Evolutionary conservation across 352 stramenopile species (phyloP), one percentile per base, ranked within the genome.

Genomic region (Phytopythium delawarense): DNA sequence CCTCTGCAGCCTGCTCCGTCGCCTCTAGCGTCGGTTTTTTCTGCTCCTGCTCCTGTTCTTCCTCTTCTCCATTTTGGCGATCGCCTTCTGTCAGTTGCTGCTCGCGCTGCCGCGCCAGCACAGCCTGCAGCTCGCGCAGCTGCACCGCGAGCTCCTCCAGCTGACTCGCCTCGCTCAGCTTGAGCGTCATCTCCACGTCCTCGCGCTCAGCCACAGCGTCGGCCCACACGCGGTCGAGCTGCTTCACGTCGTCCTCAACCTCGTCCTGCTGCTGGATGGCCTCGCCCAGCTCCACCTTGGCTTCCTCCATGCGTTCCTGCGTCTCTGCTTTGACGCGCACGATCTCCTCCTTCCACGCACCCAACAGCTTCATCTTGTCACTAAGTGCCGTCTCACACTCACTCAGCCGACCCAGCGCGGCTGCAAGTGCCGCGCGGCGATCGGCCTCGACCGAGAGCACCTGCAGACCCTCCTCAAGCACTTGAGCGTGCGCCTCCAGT

Each of bases 161-260:
- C 32, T 83, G 76, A 18, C 70, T 76, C 46, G 71, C 76, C 12
- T 78, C 78, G 13, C 79, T 77, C 2, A 92, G 68, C 32, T 75
- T 63, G 57, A 91, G 65, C 18, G 81, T 92, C 69, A 85, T 91
- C 62, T 91, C 78, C 0, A 84, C 83, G 54, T 92, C 81, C 49
- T 91, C 70, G n/a, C 73, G 70, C 49, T 89, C 81, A 28, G 66
- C 58, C 18, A 61, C 55, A 0, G 83, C 78, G 3, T 59, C 53
- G 11, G 72, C 67, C 78, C 79, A 91, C 20, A 68, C 71, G 12
- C 61, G 62, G 7, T 39, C 20, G 2, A 92, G 59, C 12, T 52
- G 60, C 18, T 63, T 61, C 39, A 68, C 63, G 11, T 76, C 59
- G 59, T 85, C 78, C 25, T 86, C 69, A 7, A 88, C 49, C 49